These are phyloP conservation scores for Ustilago trichophora DNA, from an alignment of 1,284 basidiomycete genomes.

Conservation along the genomic window DNA sequence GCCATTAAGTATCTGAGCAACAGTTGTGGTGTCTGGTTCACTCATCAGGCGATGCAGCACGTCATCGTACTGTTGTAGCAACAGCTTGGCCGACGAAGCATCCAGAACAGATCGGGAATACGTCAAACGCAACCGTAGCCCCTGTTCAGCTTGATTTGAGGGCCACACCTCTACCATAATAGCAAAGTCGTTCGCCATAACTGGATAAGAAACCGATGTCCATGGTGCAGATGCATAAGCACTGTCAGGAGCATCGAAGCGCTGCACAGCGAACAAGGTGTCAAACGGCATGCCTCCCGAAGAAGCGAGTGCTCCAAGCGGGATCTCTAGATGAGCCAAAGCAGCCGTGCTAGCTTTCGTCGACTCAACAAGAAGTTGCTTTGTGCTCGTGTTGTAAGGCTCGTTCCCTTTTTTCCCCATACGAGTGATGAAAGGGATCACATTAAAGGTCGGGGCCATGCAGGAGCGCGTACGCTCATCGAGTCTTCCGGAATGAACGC, in stretches of 20 bases:
- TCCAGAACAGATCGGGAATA: conserved; percentile 13
- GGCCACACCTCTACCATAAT: conserved; percentile 30
- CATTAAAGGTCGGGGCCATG: conserved; percentile 26
- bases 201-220: conserved; percentile 7
- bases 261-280: conserved; percentile 29
- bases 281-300: conserved; percentile 21
- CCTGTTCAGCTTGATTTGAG: too few relatives aligned
- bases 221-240: too few relatives aligned
- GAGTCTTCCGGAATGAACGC: conserved; percentile 20
- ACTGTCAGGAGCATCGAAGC: too few relatives aligned
- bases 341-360: conserved; percentile 1
- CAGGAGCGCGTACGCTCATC: conserved; percentile 7
- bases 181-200: conserved; percentile 31
- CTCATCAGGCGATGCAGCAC: conserved; percentile 4
- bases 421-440: conserved; percentile 12
- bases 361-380: not conserved
- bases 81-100: conserved; percentile 6
- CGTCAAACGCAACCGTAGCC: conserved; percentile 6
- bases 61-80: conserved; percentile 18
- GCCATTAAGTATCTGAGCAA: conserved; percentile 2
- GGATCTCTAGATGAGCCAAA: conserved; percentile 14
- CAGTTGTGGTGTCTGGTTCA: conserved; percentile 1
- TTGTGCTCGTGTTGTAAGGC: too few relatives aligned
- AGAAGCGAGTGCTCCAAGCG: conserved; percentile 13
- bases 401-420: too few relatives aligned